These are phyloP conservation scores for Fraxinus ornus DNA, from an alignment of 305 asterid genomes.

Conservation along the genomic window DNA sequence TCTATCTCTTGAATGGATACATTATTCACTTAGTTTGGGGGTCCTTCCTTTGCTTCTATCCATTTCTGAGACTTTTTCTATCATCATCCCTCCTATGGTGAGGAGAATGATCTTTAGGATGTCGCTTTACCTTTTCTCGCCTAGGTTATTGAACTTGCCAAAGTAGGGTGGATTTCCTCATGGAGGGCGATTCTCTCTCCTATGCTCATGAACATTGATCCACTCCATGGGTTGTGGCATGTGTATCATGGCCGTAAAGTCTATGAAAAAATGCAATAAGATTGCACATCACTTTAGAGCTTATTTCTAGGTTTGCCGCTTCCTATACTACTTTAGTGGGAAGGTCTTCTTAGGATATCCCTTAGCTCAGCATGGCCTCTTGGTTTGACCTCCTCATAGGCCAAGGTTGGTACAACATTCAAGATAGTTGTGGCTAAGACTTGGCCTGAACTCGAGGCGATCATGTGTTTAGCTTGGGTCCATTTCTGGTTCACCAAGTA, in stretches of 20 bases:
- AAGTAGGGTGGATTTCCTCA: neutral
- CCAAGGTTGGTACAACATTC: neutral
- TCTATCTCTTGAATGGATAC: neutral
- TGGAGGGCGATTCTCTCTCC: neutral
- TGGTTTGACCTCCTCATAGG: neutral
- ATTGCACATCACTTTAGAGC: too few species aligned
- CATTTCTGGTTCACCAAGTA: neutral
- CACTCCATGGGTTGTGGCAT: neutral
- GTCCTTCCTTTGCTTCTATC: neutral
- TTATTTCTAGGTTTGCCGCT: neutral
- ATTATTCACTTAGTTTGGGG: neutral
- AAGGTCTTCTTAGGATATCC: neutral
- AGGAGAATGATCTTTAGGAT: neutral
- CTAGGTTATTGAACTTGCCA: neutral
- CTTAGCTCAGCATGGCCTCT: neutral
- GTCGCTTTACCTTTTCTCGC: neutral
- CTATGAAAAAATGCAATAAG: neutral
- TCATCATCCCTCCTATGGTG: neutral
- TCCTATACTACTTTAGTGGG: neutral
- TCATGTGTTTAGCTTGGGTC: neutral
- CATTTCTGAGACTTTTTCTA: neutral
- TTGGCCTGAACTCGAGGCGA: too few species aligned
- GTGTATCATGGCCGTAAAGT: neutral
- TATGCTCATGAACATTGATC: neutral
- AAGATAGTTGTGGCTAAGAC: neutral